Evolutionary conservation across 768 basidiomycete species (phyloP).

Genomic region (Trametes punicea): DNA sequence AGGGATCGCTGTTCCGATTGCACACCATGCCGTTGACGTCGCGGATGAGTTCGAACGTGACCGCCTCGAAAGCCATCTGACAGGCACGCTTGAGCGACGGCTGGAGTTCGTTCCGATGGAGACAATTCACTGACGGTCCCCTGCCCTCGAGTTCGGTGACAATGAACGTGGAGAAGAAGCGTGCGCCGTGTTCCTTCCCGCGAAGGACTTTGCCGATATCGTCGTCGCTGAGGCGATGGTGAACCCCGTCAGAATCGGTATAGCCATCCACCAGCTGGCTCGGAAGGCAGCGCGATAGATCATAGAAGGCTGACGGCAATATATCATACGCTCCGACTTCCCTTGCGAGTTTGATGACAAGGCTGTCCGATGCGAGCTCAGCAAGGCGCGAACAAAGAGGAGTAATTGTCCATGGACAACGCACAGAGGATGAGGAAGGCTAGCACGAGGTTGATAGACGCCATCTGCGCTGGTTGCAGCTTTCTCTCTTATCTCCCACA

Average conservation of each 20-base stretch:
- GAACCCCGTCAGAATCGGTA: conserved; percentile 34
- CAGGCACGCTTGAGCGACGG: conserved; percentile 49
- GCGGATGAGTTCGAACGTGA: conserved; percentile 71
- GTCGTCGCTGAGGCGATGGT: conserved; percentile 42
- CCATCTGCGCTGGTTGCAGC: conserved; percentile 47
- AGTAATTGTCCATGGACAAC: too few relatives aligned
- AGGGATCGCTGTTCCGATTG: conserved; percentile 64
- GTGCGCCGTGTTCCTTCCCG: conserved; percentile 69
- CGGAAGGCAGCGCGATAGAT: conserved; percentile 65
- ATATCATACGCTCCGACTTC: conserved; percentile 53
- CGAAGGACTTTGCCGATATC: conserved; percentile 61
- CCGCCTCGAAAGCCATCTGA: conserved; percentile 68
- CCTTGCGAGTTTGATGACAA: conserved; percentile 65
- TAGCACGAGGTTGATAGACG: conserved; percentile 51
- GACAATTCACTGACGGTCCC: conserved; percentile 41
- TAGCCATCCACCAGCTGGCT: conserved; percentile 58
- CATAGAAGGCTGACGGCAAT: conserved; percentile 76
- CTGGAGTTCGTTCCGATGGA: conserved; percentile 46
- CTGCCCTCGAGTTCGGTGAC: conserved; percentile 71
- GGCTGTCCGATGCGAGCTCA: conserved; percentile 34
- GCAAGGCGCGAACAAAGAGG: conserved; percentile 1
- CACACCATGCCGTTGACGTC: conserved; percentile 68
- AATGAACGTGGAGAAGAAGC: conserved; percentile 75
- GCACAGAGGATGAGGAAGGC: conserved; percentile 68
- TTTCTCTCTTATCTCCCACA: conserved; percentile 70